Percentiles rank a stretch among this genome's conserved stretches.
These are phyloP conservation scores for Ganoderma boninense DNA, from an alignment of 1,284 basidiomycete species.

Conservation along the genomic window DNA sequence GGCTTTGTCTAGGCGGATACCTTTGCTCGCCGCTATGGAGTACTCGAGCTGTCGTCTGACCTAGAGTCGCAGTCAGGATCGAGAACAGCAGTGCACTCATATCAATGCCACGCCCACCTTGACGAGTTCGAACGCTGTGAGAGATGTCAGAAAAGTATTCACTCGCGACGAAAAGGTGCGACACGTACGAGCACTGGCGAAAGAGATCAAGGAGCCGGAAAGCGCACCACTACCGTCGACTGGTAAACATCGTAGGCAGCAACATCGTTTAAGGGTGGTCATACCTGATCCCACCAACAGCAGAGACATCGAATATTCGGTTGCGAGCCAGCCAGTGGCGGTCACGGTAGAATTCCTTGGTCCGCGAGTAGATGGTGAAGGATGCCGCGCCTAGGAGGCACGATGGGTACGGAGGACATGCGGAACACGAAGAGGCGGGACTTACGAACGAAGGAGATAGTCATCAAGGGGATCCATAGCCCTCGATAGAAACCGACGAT, in stretches of 20 bases:
- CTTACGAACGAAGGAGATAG: constrained; percentile 95
- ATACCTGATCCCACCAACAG: constrained; percentile 72
- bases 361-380: constrained; percentile 93
- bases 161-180: not conserved
- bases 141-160: constrained; percentile 12
- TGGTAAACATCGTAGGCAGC: constrained; percentile 10
- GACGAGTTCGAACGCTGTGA: constrained; percentile 90
- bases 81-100: not conserved
- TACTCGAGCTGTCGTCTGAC: constrained; percentile 94
- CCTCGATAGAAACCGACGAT: constrained; percentile 92
- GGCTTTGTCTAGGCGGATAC: constrained; percentile 69
- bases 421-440: constrained; percentile 40
- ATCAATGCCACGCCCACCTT: constrained; percentile 66
- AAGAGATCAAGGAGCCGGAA: constrained; percentile 85
- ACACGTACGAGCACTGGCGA: constrained; percentile 85
- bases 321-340: constrained; percentile 65
- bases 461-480: constrained; percentile 92
- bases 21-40: constrained; percentile 86
- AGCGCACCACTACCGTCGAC: constrained; percentile 66
- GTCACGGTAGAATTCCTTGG: constrained; percentile 83
- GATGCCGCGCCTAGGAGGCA: constrained; percentile 78
- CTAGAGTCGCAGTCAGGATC: constrained; percentile 46
- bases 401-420: not conserved
- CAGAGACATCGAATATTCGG: constrained; percentile 72
- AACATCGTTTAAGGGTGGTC: constrained; percentile 12